Evolutionary conservation across 1,139 yeast species (phyloP), one percentile per base, ranked within the genome.

Genomic region (Maudiozyma humilis): DNA sequence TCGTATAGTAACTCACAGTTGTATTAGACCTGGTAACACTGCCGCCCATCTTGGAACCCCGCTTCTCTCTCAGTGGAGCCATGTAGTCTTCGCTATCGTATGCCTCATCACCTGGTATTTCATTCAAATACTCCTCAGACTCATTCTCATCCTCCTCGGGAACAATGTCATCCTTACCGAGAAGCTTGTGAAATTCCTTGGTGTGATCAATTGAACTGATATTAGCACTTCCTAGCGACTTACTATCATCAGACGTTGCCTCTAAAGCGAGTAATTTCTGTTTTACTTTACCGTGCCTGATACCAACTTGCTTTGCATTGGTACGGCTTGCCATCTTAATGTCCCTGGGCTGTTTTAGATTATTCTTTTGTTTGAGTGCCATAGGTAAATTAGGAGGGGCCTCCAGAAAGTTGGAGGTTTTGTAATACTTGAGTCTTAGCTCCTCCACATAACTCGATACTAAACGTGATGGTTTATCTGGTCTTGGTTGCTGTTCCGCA

Each of bases 21-120:
- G 66, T 62, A 36, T 54, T 55, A 36, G 53, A 50, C 46, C 67
- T 53, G 14, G 57, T 39, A 2, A 55, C 43, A 18, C 43, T 45
- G 13, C 32, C 15, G 27, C 36, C 20, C 29, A 33, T 17, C 32
- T 46, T 33, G 1, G 3, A 2, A 25, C 40, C 46, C 29, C 43
- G 45, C 31, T 40, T 49, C 42, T 57, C 62, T 35, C 64, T 49
- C 18, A 58, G 43, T 12, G 66, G 65, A 7, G 65, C 65, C 57
- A 63, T 51, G 7, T 55, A 49, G 40, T 63, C 66, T 37, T 62
- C 65, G 44, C 64, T 58, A 41, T 59, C 55, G 38, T 63, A 63
- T 0, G 65, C 65, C 23, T 63, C 66, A 47, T 61, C 64, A 15
- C 66, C 67, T 1, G 67, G 66, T 17, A 62, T 55, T n/a, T 55